Evolutionary conservation across 257 asterid genomes (phyloP).

Genomic region (Verbascum thapsus): DNA sequence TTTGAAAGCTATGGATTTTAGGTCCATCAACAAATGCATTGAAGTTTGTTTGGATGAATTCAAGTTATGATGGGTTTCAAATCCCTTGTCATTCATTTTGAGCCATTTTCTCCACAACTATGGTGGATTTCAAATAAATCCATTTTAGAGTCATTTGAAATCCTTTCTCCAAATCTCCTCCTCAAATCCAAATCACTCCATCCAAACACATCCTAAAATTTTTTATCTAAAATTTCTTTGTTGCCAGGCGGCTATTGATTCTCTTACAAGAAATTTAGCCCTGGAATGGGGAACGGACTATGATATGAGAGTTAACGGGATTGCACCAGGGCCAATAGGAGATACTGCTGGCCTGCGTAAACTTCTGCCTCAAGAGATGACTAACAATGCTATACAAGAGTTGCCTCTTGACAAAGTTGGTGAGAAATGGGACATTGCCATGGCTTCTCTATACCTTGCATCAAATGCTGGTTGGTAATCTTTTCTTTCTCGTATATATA

Average conservation of each 20-base stretch:
- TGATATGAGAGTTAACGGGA: conserved; percentile 80
- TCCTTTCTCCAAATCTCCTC: no score
- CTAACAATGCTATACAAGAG: conserved; percentile 36
- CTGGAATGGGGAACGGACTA: conserved; percentile 92
- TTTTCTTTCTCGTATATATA: conserved; percentile 11
- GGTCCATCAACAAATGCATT: no score
- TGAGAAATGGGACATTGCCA: conserved; percentile 92
- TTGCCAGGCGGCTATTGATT: conserved; percentile 81
- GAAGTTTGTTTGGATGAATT: no score
- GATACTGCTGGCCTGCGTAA: conserved; percentile 77
- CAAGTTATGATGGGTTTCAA: no score
- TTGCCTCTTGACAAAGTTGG: conserved; percentile 73
- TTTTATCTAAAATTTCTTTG: no score
- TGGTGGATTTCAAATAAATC: no score
- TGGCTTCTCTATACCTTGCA: conserved; percentile 86
- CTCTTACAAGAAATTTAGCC: conserved; percentile 79
- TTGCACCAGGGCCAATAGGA: conserved; percentile 90
- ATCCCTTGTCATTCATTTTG: no score
- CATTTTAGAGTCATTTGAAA: no score
- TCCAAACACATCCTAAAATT: no score
- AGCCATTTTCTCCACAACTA: no score
- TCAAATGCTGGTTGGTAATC: conserved; percentile 75
- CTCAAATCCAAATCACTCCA: no score
- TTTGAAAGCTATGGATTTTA: no score
- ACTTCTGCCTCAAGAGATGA: conserved; percentile 67